Evolutionary conservation across 2,329 filamentous ascomycete genomes (phyloP), one percentile per base, ranked within the genome.

Genomic region (Coleophoma crateriformis): DNA sequence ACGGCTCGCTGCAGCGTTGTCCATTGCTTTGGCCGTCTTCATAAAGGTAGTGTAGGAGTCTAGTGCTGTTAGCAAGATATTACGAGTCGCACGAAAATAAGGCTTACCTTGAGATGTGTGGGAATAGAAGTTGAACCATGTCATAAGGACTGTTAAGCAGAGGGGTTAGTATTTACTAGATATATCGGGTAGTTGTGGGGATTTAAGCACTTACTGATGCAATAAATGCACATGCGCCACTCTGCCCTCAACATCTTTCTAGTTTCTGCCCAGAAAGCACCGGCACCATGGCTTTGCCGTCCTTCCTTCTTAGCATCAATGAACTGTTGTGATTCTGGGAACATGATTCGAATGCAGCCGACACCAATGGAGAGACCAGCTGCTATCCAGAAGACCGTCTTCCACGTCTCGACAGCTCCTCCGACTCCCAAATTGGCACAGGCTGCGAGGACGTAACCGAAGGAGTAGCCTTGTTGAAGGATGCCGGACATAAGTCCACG

Each of bases 151-250:
- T 27, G 27, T 27, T 27, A 10, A 27, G 27, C 8, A 27, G 27
- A 27, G 27, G 8, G 2, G 8, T 27, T 27, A 27, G 27, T 27
- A 27, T 27, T 27, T 7, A 27, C 27, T 27, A 27, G 27, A 27
- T 27, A 27, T 7, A 27, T 10, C 27, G 8, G 27, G 27, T 27
- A 27, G 2, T 27, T 10, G 27, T 3, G 27, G 6, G 8, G 27
- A 3, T 27, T 27, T 27, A 10, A 10, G 27, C 27, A 27, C 27
- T 27, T 27, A 27, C 27, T 75, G 65, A 87, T 73, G 66, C 85
- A 88, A 72, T 91, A 92, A 48, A 90, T 63, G 58, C 81, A 85
- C 78, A 90, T 82, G 65, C 80, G 81, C 88, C 87, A 91, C 65
- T 91, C 85, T 37, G 79, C 71, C 5, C 59, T 67, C 13, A 91